Conservation (phyloP, 2,329 filamentous ascomycete genomes). For the Magnaporthiopsis poae region DNA sequence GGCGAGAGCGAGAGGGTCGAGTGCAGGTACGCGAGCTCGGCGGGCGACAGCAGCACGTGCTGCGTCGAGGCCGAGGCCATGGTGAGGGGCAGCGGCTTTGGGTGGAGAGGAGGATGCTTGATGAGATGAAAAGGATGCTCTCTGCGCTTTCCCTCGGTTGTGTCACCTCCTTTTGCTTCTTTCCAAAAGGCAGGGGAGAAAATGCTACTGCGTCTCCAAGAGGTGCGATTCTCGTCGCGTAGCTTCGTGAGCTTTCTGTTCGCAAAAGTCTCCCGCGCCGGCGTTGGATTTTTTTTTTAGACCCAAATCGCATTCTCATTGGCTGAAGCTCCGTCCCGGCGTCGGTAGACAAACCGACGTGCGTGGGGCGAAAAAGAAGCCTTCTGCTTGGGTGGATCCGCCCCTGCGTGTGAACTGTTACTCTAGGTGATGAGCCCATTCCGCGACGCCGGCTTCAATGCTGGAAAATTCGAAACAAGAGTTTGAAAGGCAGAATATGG, state of each 20-base stretch:
- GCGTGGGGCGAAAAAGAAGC: background rate
- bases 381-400: too few relatives aligned
- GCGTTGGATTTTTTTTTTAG: background rate
- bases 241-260: background rate
- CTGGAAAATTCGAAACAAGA: too few relatives aligned
- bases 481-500: too few relatives aligned
- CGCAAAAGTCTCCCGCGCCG: background rate
- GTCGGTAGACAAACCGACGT: background rate
- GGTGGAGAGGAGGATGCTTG: slow-evolving; percentile 3
- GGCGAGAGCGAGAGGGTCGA: slow-evolving; percentile 70
- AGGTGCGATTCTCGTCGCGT: too few relatives aligned
- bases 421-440: background rate
- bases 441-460: too few relatives aligned
- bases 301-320: background rate
- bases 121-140: too few relatives aligned
- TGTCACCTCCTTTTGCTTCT: background rate
- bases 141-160: background rate
- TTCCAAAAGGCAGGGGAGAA: background rate
- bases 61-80: slow-evolving; percentile 44
- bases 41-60: slow-evolving; percentile 74
- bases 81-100: slow-evolving; percentile 5
- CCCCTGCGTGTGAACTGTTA: too few relatives aligned
- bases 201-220: too few relatives aligned
- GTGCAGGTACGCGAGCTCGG: slow-evolving; percentile 92
- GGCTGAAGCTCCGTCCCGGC: background rate